Evolutionary conservation across 169 alveolate genomes (phyloP), one percentile per base, ranked within the genome.

Genomic region (Plasmodium inui): DNA sequence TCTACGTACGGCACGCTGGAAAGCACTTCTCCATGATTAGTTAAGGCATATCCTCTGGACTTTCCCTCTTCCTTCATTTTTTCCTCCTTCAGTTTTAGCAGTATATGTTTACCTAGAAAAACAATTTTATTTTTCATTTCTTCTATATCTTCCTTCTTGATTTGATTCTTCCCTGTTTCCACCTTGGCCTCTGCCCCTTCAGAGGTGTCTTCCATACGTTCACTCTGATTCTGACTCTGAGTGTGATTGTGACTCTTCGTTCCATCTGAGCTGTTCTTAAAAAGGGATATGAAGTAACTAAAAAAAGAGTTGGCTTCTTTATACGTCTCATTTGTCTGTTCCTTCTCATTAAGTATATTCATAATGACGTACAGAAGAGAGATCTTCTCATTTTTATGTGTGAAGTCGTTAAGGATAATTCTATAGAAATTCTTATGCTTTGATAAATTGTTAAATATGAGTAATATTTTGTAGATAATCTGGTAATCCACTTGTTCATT

Each of bases 301-400:
- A 81, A 78, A 72, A 91, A 71, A 8, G 95, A 81, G 61, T 82
- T 80, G 32, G 81, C 84, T 71, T 91, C 95, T 91, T 82, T 82
- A 82, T 91, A 72, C 37, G 53, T 91, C 26, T 91, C 95, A 4
- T 30, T 46, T 30, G 82, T 91, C 41, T 67, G 10, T 19, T 67
- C 76, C 39, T 91, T 91, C 55, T 82, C 92, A 55, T 73, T 91
- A 46, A 91, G 73, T 44, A 91, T 91, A 82, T 91, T 91, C 95
- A 91, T 91, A 91, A 91, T 81, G 70, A 82, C 73, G 34, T 91
- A 91, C 7, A 91, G 19, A n/a, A 91, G 76, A 8, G 95, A 91
- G 4, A 91, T 70, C 82, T 91, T 91, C 17, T 30, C 88, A 81
- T 91, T 91, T 91, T 91, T 91, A 71, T 91, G 95, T 70, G 95